Base-by-base conservation (phyloP, 1,284 basidiomycete genomes). In the Leucoagaricus sp. region DNA sequence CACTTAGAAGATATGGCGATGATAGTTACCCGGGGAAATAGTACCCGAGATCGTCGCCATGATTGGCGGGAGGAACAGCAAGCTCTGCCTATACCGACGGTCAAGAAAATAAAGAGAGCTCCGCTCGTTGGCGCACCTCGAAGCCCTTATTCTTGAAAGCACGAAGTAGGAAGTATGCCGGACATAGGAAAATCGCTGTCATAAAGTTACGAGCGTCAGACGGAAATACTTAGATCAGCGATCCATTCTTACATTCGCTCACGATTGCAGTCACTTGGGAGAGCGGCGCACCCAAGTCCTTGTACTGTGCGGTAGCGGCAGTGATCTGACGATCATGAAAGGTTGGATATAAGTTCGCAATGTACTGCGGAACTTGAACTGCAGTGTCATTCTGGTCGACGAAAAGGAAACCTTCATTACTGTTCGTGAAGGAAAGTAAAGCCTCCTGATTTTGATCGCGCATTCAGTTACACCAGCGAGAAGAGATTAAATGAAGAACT, bases 391-490 rank as follows among this genome's bases (percentile, higher is more conserved):
- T 34, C 28, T 8, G n/a, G 15, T 57, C 23, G 40, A 51, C 41
- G 48, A 56, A 81, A 8, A 53, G 33, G 0, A 48, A 41, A 0
- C 79, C 78, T 60, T 81, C 78, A 42, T 72, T 64, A 0, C 67
- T 59, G 57, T 80, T 80, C 26, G 74, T 72, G n/a, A 75, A 63
- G 0, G 65, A 58, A 19, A 76, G 64, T 1, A 77, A 9, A 62
- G 58, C 31, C 68, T 59, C 72, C 77, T 19, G 8, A 38, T 38
- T 8, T 4, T 5, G 13, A 8, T 38, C 36, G 36, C n/a, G n/a
- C n/a, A 38, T 38, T 6, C 12, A 6, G 13, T 6, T 4, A 38
- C 15, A 8, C 17, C 17, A 38, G 4, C 6, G 13, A 41, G 1
- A 7, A 5, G 45, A 42, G 36, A 1, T 21, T 21, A 17, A 21